Conservation (phyloP, 2,329 filamentous ascomycete species). For the Coniochaeta sp. region DNA sequence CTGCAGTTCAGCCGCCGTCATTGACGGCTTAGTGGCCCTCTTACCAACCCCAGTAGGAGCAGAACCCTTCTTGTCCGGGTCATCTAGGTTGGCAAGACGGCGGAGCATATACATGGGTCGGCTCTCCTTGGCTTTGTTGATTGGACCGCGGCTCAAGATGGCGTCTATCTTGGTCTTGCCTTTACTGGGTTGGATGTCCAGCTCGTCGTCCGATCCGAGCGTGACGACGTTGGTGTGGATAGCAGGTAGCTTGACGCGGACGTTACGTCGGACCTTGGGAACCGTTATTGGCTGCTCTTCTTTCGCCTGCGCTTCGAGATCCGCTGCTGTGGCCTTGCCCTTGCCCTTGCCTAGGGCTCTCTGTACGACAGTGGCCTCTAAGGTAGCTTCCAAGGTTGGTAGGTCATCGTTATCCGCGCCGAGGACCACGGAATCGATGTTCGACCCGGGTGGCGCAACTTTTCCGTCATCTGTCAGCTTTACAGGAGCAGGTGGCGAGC, state of each 20-base stretch:
- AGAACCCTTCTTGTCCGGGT: slow-evolving; percentile 46
- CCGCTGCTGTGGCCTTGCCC: slow-evolving; percentile 38
- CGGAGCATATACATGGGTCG: slow-evolving; percentile 61
- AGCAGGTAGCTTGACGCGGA: slow-evolving; percentile 42
- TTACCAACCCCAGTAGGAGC: slow-evolving; percentile 17
- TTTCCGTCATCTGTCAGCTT: slow-evolving; percentile 13
- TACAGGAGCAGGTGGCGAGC: slow-evolving; percentile 48
- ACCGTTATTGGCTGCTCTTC: slow-evolving; percentile 1
- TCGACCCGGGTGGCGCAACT: not conserved
- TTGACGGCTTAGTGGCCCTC: slow-evolving; percentile 37
- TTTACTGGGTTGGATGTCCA: slow-evolving; percentile 51
- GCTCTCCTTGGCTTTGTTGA: slow-evolving; percentile 54
- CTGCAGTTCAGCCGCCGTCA: slow-evolving; percentile 66
- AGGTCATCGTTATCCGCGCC: slow-evolving; percentile 25
- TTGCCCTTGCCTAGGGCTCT: slow-evolving; percentile 48
- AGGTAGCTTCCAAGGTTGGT: slow-evolving; percentile 27
- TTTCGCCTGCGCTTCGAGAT: slow-evolving; percentile 10
- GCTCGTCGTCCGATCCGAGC: slow-evolving; percentile 43
- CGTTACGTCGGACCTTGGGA: slow-evolving; percentile 32
- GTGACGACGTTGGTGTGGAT: slow-evolving; percentile 28
- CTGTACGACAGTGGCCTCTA: slow-evolving; percentile 21
- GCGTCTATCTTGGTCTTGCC: slow-evolving; percentile 45
- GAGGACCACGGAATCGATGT: not conserved
- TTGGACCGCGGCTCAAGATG: slow-evolving; percentile 65
- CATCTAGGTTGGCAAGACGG: slow-evolving; percentile 64